Evolutionary conservation across 306 rosid genomes (phyloP), one percentile per base, ranked within the genome.

Genomic region (Cicer arietinum): DNA sequence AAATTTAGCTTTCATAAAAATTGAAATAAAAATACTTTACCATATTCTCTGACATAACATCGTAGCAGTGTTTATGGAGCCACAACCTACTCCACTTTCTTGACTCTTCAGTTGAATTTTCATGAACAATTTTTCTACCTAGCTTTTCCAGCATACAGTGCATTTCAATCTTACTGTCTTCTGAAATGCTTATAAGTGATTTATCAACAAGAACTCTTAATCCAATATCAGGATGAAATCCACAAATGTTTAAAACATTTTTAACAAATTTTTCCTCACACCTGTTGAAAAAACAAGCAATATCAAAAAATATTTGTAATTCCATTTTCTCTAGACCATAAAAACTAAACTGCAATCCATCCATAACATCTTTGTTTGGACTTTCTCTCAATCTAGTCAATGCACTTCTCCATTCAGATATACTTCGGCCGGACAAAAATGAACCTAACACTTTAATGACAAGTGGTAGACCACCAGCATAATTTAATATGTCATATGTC

Each of bases 51-150:
- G 1, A 10, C 62, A 53, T 13, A 30, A 40, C 59, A 43, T 64
- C 17, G 11, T 17, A 0, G 50, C 54, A 7, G 16, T 79, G 67
- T 40, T 53, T 0, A 43, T 6, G 41, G 7, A 18, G 22, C 83
- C 78, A 72, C n/a, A 79, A 2, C 52, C 74, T 71, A 8, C 78
- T 79, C 83, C 83, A 79, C 18, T 64, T 79, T 30, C 60, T 48
- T 11, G 77, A 53, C 1, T 61, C 67, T 10, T 61, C 12, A 3
- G 72, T 62, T n/a, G 25, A 42, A 2, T 71, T 39, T 14, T 67
- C 59, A 20, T 10, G n/a, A 16, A 67, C 68, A 10, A 72, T 30
- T 30, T 72, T 79, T n/a, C 8, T 42, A 7, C 78, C 74, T n/a
- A 72, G 10, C 54, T 52, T 53, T 63, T 0, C 1, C 10, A 56